Conservation (phyloP, 768 basidiomycete genomes). For the Tricholoma furcatifolium region DNA sequence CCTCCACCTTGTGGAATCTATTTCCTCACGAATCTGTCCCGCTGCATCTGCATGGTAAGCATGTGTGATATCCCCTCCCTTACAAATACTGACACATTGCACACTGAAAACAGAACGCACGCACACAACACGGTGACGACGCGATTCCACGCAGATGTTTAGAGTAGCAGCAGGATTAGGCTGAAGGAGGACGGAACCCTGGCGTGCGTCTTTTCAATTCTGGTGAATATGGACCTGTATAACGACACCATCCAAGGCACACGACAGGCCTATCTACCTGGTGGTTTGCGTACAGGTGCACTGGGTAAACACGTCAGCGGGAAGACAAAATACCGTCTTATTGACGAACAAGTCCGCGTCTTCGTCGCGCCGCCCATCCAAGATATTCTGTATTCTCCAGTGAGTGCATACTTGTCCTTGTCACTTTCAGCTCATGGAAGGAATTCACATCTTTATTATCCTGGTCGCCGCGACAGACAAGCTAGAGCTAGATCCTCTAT, state of each 20-base stretch:
- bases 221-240: not conserved
- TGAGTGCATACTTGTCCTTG: conserved; percentile 30
- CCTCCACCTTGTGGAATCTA: no score
- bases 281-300: conserved; percentile 84
- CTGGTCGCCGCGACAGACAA: not conserved
- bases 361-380: conserved; percentile 76
- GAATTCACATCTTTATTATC: not conserved
- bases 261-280: conserved; percentile 78
- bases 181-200: no score
- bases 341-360: conserved; percentile 81
- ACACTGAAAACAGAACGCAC: no score
- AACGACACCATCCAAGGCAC: conserved; percentile 53
- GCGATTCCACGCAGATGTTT: no score
- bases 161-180: no score
- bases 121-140: no score
- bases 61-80: no score
- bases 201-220: conserved; percentile 37
- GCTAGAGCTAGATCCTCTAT: no score
- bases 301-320: conserved; percentile 84
- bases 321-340: conserved; percentile 75
- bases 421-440: not conserved
- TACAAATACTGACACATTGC: no score
- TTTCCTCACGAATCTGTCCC: no score
- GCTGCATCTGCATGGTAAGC: no score
- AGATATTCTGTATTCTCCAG: conserved; percentile 56